Evolutionary conservation across 768 basidiomycete species (phyloP).

Genomic region (Boletus rubroflammeus): DNA sequence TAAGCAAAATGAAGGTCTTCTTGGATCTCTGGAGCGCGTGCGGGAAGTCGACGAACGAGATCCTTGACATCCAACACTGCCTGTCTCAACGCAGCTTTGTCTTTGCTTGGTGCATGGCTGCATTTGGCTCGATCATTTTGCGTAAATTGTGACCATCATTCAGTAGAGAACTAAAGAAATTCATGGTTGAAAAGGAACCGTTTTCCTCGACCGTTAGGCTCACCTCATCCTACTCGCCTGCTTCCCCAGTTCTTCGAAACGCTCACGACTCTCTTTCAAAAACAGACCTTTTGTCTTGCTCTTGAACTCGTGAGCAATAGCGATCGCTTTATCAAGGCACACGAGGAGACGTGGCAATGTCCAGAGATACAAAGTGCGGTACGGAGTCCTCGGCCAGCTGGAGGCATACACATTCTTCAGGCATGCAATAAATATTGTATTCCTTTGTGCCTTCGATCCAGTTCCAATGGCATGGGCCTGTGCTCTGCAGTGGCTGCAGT

Average conservation of each 20-base stretch:
- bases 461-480: conserved; percentile 10
- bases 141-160: conserved; percentile 28
- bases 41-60: conserved; percentile 28
- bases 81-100: conserved; percentile 25
- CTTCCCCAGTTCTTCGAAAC: conserved; percentile 33
- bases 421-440: conserved; percentile 28
- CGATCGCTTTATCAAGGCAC: conserved; percentile 37
- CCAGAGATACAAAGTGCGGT: conserved; percentile 36
- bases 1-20: conserved; percentile 29
- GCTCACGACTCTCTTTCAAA: conserved; percentile 29
- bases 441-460: conserved; percentile 20
- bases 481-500: conserved; percentile 1
- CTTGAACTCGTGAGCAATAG: conserved; percentile 29
- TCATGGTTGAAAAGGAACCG: not conserved
- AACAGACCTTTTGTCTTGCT: conserved; percentile 29
- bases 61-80: conserved; percentile 26
- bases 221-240: conserved; percentile 34
- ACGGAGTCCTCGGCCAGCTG: conserved; percentile 29
- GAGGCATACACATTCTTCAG: conserved; percentile 24
- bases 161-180: conserved; percentile 21
- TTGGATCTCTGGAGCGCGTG: conserved; percentile 17
- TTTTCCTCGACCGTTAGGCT: conserved; percentile 3
- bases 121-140: conserved; percentile 31
- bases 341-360: conserved; percentile 40
- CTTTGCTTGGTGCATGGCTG: conserved; percentile 26